These are phyloP conservation scores for Vigna radiata DNA, from an alignment of 306 rosid genomes.

Conservation along the genomic window DNA sequence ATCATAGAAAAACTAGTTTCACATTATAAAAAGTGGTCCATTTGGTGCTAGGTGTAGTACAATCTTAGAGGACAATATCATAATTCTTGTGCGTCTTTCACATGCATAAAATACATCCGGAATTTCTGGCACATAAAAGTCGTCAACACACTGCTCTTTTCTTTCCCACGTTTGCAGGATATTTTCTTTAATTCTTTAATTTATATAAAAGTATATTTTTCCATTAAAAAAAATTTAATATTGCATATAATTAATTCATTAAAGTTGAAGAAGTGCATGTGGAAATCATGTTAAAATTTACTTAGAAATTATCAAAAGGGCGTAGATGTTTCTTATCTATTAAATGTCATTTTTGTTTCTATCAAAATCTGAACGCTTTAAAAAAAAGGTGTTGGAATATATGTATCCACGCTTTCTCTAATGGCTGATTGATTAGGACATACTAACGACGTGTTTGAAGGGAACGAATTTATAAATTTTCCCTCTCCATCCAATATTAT, in stretches of 20 bases:
- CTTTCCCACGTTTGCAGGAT: not conserved
- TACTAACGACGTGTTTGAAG: not conserved
- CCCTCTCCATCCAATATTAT: not conserved
- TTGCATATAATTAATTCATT: not conserved
- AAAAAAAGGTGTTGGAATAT: not conserved
- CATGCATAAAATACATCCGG: not conserved
- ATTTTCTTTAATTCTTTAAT: not conserved
- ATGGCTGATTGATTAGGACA: no score
- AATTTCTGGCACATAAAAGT: not conserved
- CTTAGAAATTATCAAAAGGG: no score
- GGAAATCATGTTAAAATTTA: not conserved
- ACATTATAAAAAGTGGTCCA: no score
- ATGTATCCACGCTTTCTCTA: no score
- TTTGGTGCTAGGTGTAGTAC: no score
- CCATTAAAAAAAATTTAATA: not conserved
- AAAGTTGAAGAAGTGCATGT: not conserved
- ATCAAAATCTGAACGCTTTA: not conserved
- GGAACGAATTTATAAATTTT: not conserved
- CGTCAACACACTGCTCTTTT: not conserved
- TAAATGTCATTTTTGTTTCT: not conserved
- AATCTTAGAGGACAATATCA: not conserved
- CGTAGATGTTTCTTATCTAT: no score
- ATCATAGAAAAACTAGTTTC: no score
- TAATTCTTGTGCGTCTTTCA: conserved; percentile 1
- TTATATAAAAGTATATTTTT: not conserved